Base-by-base conservation (phyloP, 768 basidiomycete species). In the Lactarius sanguifluus region DNA sequence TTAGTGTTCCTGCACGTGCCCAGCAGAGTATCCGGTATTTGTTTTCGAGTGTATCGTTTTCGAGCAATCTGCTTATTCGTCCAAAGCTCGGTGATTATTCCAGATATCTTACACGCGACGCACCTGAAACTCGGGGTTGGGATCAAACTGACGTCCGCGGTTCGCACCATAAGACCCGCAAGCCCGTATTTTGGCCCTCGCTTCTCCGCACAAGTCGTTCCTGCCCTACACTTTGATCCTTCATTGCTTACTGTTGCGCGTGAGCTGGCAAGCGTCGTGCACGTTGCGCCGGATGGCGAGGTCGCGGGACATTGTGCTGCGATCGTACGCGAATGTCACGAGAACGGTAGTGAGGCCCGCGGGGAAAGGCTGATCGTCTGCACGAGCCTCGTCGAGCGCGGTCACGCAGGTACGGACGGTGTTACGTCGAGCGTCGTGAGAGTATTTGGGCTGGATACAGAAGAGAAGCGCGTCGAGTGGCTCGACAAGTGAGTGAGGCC, bases 151-250 rank as follows among this genome's bases (percentile, higher is more conserved):
- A 85, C 85, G 4, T 84, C 83, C 16, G 84, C 84, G 7, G 78
- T 85, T 18, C 82, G 85, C 64, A 84, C 84, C 1, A 85, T 86
- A 54, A 84, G 83, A n/a, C 84, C 84, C 2, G 81, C 82, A 55
- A 83, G 83, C 6, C 84, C 83, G 1, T 84, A 82, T 70, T 72
- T 85, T 16, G 84, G 84, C 1, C 84, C 84, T 3, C 80, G 83
- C 23, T 86, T 86, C 73, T 85, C 84, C 3, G 72, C 79, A 1
- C 75, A 82, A 52, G 81, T 85, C 32, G 81, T 85, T 32, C 84
- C 84, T 6, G 77, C 70, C 13, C 77, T 86, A 23, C 77, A 73
- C 25, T 80, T 83, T 75, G 81, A 86, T 64, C 77, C 74, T 3
- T 77, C 78, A 34, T 75, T 85, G 23, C 76, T 86, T 34, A 84